Conservation (phyloP, 169 alveolate species). For the Eimeria acervulina region DNA sequence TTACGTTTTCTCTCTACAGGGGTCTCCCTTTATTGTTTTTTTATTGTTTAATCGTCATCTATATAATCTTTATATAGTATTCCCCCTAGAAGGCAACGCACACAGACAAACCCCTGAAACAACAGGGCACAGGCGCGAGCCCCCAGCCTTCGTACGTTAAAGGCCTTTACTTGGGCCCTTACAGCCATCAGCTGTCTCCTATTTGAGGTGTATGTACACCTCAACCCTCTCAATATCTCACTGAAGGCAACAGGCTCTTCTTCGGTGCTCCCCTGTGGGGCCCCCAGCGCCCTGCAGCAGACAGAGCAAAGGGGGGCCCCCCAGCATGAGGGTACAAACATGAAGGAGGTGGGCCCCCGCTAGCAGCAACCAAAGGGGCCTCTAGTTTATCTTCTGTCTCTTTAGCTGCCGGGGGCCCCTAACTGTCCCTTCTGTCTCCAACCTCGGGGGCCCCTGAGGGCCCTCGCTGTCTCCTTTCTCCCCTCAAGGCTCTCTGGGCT, state of each 20-base stretch:
- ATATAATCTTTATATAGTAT: not conserved
- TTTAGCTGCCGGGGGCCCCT: not conserved
- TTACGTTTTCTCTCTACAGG: not conserved
- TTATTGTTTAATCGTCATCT: not conserved
- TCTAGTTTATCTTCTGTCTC: not conserved
- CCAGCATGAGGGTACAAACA: not conserved
- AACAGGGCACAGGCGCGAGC: too few species aligned
- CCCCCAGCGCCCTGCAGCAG: not conserved
- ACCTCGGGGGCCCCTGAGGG: conserved; percentile 40
- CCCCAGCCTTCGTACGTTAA: not conserved
- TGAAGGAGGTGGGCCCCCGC: not conserved
- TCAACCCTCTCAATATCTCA: not conserved
- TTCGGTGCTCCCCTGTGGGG: not conserved
- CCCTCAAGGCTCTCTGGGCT: not conserved
- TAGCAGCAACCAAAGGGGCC: not conserved
- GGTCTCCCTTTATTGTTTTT: not conserved
- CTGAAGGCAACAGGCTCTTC: not conserved
- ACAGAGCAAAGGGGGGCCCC: not conserved
- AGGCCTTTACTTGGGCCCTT: not conserved
- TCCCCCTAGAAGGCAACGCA: too few species aligned
- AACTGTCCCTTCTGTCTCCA: not conserved
- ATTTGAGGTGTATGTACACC: conserved; percentile 8
- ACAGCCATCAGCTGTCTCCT: not conserved
- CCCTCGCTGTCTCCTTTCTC: not conserved
- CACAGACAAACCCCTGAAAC: too few species aligned